Conservation (phyloP, 495 filamentous ascomycete species). For the Tuber umbilicatum region DNA sequence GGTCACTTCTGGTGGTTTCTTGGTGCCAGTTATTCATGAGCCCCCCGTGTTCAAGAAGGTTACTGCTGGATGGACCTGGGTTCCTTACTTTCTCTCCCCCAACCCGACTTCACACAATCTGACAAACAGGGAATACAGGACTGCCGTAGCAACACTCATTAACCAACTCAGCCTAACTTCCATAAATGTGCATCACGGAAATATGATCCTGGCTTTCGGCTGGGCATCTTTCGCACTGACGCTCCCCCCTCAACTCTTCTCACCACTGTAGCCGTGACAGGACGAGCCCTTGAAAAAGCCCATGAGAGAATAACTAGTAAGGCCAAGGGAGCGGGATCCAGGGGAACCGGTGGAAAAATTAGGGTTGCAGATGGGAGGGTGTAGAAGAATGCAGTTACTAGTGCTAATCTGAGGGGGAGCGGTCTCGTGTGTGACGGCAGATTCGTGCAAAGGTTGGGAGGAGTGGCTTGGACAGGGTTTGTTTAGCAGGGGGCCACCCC, state of each 20-base stretch:
- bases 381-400: no score
- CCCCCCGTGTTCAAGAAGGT: slow-evolving; percentile 28
- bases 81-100: neutral
- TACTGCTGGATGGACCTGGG: slow-evolving; percentile 20
- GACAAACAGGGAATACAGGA: slow-evolving; percentile 6
- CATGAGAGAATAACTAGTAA: slow-evolving; percentile 17
- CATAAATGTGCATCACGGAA: slow-evolving; percentile 16
- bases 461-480: no score
- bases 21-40: slow-evolving; percentile 25
- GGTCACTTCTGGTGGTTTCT: slow-evolving; percentile 19
- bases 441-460: no score
- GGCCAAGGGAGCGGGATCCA: slow-evolving; percentile 5
- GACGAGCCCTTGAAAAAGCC: slow-evolving; percentile 21
- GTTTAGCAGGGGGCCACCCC: no score
- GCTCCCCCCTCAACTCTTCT: slow-evolving; percentile 7
- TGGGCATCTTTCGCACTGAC: slow-evolving; percentile 26
- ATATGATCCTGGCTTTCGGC: slow-evolving; percentile 20
- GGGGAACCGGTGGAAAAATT: slow-evolving; percentile 7
- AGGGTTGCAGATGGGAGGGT: neutral
- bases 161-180: slow-evolving; percentile 27
- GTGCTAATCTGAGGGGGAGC: no score
- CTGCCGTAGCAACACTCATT: slow-evolving; percentile 27
- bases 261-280: slow-evolving; percentile 19
- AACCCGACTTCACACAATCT: neutral
- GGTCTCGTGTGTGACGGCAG: no score